These are phyloP conservation scores for Mycena indigotica DNA, from an alignment of 768 basidiomycete genomes.

Conservation along the genomic window DNA sequence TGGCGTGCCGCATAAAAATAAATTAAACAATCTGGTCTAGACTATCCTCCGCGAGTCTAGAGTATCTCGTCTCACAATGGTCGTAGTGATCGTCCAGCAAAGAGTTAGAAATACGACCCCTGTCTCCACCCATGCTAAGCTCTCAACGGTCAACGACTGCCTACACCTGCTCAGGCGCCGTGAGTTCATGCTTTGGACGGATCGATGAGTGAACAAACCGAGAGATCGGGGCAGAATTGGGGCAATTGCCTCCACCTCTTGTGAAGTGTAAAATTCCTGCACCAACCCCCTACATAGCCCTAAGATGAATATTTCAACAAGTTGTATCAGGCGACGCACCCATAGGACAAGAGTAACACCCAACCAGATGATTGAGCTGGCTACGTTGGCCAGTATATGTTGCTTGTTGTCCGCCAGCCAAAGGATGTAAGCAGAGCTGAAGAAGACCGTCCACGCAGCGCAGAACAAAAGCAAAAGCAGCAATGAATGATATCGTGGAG, in stretches of 20 bases:
- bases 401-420: conserved; percentile 70
- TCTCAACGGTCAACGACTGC: conserved; percentile 72
- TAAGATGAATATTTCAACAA: background rate
- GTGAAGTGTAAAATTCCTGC: conserved; percentile 69
- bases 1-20: no score
- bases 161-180: conserved; percentile 51
- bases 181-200: background rate
- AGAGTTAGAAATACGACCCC: conserved; percentile 60
- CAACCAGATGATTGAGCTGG: conserved; percentile 78
- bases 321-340: conserved; percentile 42
- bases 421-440: conserved; percentile 67
- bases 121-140: conserved; percentile 77
- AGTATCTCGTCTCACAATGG: conserved; percentile 8
- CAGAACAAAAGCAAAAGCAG: conserved; percentile 64
- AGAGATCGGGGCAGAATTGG: conserved; percentile 53
- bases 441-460: conserved; percentile 74
- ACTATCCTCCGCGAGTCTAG: conserved; percentile 46
- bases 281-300: conserved; percentile 54
- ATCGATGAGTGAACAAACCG: conserved; percentile 34
- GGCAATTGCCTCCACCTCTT: conserved; percentile 62
- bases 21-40: no score
- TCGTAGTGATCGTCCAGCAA: background rate
- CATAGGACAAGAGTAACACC: conserved; percentile 64
- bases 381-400: conserved; percentile 73
- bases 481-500: conserved; percentile 64